Percentiles rank a stretch among this genome's conserved stretches.
phyloP scores from a whole-genome alignment of 2,329 filamentous ascomycete species.

The Aspergillus sp. region DNA sequence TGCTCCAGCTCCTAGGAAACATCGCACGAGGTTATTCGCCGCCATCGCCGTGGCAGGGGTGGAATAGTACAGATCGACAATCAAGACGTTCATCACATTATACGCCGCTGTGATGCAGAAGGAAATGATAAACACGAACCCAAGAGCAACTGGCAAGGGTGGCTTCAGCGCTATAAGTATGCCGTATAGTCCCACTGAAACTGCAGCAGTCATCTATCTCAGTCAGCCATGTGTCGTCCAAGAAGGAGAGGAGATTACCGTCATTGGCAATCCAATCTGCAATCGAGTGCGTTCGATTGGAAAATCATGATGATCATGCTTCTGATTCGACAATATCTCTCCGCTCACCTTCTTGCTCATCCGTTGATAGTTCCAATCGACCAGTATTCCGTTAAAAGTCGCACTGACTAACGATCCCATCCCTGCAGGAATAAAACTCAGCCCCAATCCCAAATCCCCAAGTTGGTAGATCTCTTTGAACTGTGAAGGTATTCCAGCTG shows the following conservation, averaged over 20 bases:
- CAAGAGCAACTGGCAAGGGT: conserved; percentile 21
- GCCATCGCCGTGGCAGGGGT: conserved; percentile 28
- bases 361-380: conserved; percentile 42
- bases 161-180: conserved; percentile 3
- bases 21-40: conserved; percentile 29
- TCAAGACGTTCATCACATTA: conserved; percentile 41
- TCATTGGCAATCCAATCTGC: conserved; percentile 35
- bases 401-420: conserved; percentile 36
- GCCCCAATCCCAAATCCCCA: conserved; percentile 35
- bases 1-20: conserved; percentile 25
- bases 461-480: conserved; percentile 35
- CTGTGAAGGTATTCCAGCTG: conserved; percentile 33
- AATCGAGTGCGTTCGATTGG: conserved; percentile 42
- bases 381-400: conserved; percentile 33
- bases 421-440: conserved; percentile 42
- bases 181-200: conserved; percentile 8
- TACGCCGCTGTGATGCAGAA: conserved; percentile 36
- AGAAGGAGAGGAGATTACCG: conserved; percentile 23
- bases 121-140: conserved; percentile 28
- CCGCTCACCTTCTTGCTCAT: conserved; percentile 27
- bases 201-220: conserved; percentile 8
- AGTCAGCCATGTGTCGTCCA: conserved; percentile 40
- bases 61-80: conserved; percentile 37
- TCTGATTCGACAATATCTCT: conserved; percentile 26
- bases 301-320: conserved; percentile 35